Base-by-base conservation (phyloP, 768 basidiomycete genomes). In the Mycena indigotica region DNA sequence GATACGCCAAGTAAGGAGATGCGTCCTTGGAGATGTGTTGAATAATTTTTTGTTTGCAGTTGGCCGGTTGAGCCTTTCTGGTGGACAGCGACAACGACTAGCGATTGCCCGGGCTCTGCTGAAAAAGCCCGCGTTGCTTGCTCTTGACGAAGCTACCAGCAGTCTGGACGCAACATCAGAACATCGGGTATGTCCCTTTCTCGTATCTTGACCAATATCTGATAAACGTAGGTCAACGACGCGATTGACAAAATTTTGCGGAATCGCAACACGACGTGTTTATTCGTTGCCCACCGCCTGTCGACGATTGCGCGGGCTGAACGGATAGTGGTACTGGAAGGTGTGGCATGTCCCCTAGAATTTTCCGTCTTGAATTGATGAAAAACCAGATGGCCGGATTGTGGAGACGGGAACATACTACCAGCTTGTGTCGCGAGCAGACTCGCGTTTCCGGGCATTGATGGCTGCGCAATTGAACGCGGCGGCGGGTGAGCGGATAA, bases 291-390 rank as follows among this genome's bases (percentile, higher is more conserved):
- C 0, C 94, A 97, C 72, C 80, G 94, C 50, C 69, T 97, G 53
- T 93, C 91, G 23, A 94, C 94, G 3, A 93, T 97, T 54, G 91
- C 94, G 3, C 77, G 93, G 53, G 93, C 94, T 1, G 93, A 95
- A 67, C 80, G 91, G 38, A 91, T 97, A 44, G 91, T 93, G 5
- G 93, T 97, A 19, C 79, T 97, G 19, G 93, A 97, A 75, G 88
- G 87, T 87, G 46, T n/a, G 73, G 64, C 10, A 25, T 52, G 15
- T n/a, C n/a, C n/a, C n/a, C n/a, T n/a, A n/a, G n/a, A n/a, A n/a
- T n/a, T n/a, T n/a, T n/a, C n/a, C n/a, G n/a, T n/a, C n/a, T n/a
- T n/a, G n/a, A n/a, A n/a, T n/a, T n/a, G n/a, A n/a, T n/a, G n/a
- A n/a, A n/a, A n/a, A n/a, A n/a, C n/a, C 26, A 88, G 87, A 87